Conservation (phyloP, 2,329 filamentous ascomycete genomes). For the Fusarium heterosporum region DNA sequence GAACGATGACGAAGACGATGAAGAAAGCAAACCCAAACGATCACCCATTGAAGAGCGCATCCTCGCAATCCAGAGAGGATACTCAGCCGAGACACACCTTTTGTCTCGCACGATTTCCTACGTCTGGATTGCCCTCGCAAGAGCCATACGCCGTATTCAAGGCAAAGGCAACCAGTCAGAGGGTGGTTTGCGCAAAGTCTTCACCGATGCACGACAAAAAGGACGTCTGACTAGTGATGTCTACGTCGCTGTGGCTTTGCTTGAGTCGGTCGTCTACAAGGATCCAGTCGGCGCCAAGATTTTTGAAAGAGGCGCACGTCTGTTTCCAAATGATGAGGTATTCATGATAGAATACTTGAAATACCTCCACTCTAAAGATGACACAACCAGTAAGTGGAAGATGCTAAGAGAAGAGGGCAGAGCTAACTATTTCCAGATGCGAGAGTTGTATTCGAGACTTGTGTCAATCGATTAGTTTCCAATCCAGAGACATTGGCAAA, state of each 20-base stretch:
- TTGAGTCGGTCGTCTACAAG: slow-evolving; percentile 97
- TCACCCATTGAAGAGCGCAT: slow-evolving; percentile 75
- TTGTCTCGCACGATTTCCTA: slow-evolving; percentile 89
- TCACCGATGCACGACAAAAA: slow-evolving; percentile 86
- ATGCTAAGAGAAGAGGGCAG: neutral
- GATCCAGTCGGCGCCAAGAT: slow-evolving; percentile 94
- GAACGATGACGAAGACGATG: slow-evolving; percentile 65
- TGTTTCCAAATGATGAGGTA: slow-evolving; percentile 92
- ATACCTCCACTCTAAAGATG: slow-evolving; percentile 90
- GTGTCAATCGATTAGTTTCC: slow-evolving; percentile 82
- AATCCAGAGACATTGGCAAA: slow-evolving; percentile 80
- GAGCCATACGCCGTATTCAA: slow-evolving; percentile 93
- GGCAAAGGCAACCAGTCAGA: slow-evolving; percentile 75
- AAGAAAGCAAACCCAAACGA: slow-evolving; percentile 54
- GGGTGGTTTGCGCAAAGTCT: slow-evolving; percentile 89
- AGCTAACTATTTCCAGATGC: slow-evolving; percentile 72
- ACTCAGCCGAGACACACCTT: slow-evolving; percentile 77
- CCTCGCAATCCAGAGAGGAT: slow-evolving; percentile 71
- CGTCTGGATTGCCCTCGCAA: slow-evolving; percentile 94
- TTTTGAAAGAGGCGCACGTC: slow-evolving; percentile 90
- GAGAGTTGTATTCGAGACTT: slow-evolving; percentile 94
- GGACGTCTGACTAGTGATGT: slow-evolving; percentile 94
- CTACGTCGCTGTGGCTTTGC: slow-evolving; percentile 90
- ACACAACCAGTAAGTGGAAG: slow-evolving; percentile 83
- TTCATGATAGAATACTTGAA: slow-evolving; percentile 98